These are phyloP conservation scores for Haberlea rhodopensis DNA, from an alignment of 257 asterid genomes.

Conservation along the genomic window DNA sequence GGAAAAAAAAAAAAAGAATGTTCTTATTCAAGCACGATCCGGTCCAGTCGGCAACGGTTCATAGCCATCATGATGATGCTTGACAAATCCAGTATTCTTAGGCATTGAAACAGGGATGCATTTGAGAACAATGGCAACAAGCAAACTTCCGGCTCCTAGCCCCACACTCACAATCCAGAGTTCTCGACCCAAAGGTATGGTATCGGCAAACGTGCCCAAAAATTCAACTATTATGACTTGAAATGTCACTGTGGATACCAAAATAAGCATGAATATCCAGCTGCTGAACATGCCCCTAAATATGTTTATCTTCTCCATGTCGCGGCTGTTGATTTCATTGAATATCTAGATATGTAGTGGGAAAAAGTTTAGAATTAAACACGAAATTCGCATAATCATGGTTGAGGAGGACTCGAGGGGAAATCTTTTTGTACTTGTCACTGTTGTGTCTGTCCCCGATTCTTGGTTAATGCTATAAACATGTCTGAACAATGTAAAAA, in stretches of 20 bases:
- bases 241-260: constrained; percentile 54
- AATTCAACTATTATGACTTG: constrained; percentile 64
- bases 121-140: constrained; percentile 52
- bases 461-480: not conserved
- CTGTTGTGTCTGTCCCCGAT: not conserved
- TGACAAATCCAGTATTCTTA: constrained; percentile 8
- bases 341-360: constrained; percentile 43
- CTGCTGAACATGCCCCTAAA: constrained; percentile 61
- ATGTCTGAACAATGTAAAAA: no score
- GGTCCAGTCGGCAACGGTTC: constrained; percentile 74
- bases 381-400: not conserved
- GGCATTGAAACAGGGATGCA: constrained; percentile 48
- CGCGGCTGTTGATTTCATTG: constrained; percentile 84
- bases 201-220: constrained; percentile 58
- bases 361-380: not conserved
- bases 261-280: constrained; percentile 57
- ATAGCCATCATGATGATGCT: constrained; percentile 64
- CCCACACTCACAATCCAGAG: constrained; percentile 58
- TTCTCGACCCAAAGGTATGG: constrained; percentile 51
- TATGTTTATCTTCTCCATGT: constrained; percentile 73
- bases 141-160: constrained; percentile 52
- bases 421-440: not conserved
- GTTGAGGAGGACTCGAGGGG: not conserved
- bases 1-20: not conserved
- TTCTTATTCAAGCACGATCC: constrained; percentile 45